A percentile compares a stretch with the other conserved stretches of the same genome.
These are phyloP conservation scores for Phytopythium cucurbitacearum DNA, from an alignment of 352 stramenopile species.

Conservation along the genomic window DNA sequence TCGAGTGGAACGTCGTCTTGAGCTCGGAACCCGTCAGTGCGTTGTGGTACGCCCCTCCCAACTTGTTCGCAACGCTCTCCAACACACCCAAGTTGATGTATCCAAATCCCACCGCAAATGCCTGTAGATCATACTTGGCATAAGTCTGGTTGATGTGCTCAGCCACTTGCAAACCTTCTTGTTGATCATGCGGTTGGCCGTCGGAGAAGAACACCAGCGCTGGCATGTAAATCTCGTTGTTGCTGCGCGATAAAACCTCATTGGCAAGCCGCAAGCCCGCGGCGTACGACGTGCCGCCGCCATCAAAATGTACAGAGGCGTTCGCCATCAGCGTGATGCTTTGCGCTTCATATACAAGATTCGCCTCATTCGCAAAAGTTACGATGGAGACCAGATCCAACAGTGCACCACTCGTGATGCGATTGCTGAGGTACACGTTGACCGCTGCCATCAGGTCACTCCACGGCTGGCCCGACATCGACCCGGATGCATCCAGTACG, in stretches of 20 bases:
- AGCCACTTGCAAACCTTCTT: constrained; percentile 52
- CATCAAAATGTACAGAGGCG: constrained; percentile 14
- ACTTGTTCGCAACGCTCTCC: constrained; percentile 40
- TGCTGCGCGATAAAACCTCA: constrained; percentile 65
- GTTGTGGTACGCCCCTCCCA: constrained; percentile 62
- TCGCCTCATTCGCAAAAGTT: constrained; percentile 40
- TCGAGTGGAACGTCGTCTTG: constrained; percentile 70
- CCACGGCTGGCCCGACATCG: constrained; percentile 65
- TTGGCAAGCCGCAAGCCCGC: constrained; percentile 46
- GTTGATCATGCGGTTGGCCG: no score
- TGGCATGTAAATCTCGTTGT: constrained; percentile 57
- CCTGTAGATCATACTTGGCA: constrained; percentile 49
- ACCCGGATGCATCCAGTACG: constrained; percentile 74
- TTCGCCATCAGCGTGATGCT: background rate
- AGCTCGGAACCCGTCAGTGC: constrained; percentile 62
- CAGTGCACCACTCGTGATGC: constrained; percentile 38
- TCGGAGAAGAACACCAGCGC: constrained; percentile 81
- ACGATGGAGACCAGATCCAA: constrained; percentile 75
- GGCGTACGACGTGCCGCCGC: constrained; percentile 50
- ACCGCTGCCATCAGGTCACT: constrained; percentile 49
- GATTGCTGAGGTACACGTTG: constrained; percentile 64
- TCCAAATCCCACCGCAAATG: constrained; percentile 72
- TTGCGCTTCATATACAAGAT: background rate
- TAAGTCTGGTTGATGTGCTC: constrained; percentile 50
- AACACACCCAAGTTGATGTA: constrained; percentile 56